A percentile compares a stretch with the other conserved stretches of the same genome.
These are phyloP conservation scores for Quercus variabilis DNA, from an alignment of 306 rosid species.

Conservation along the genomic window DNA sequence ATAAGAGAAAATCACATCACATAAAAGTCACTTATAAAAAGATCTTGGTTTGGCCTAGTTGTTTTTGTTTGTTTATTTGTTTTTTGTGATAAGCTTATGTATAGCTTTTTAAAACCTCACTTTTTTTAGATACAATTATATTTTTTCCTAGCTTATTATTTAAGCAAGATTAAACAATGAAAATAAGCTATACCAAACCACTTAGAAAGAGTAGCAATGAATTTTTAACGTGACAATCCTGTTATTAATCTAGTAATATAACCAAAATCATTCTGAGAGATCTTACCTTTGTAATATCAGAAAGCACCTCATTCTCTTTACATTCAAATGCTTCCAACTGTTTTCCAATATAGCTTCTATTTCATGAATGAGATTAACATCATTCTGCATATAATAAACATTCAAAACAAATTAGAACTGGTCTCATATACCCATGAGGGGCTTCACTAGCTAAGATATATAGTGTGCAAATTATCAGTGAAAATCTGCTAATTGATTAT, in stretches of 20 bases:
- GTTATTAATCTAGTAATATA: not conserved
- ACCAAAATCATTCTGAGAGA: not conserved
- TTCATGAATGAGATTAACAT: slow-evolving; percentile 62
- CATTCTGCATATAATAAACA: slow-evolving; percentile 42
- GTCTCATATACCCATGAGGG: slow-evolving; percentile 9
- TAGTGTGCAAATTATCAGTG: not conserved
- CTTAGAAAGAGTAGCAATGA: not conserved
- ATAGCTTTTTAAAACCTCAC: no score
- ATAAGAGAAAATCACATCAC: no score
- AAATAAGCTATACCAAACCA: no score
- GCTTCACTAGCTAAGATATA: not conserved
- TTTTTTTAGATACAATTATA: no score
- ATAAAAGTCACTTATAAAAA: no score
- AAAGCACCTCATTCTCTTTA: slow-evolving; percentile 72
- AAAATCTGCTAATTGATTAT: no score
- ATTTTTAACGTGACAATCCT: not conserved
- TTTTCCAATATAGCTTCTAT: slow-evolving; percentile 62
- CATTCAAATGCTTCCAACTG: slow-evolving; percentile 60
- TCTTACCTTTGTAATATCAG: slow-evolving; percentile 55
- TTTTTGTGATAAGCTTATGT: no score
- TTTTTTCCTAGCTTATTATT: no score
- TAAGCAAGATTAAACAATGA: no score
- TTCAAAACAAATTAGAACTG: not conserved
- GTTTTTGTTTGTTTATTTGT: no score
- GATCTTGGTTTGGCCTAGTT: no score